Percentiles rank a stretch among this genome's conserved stretches.
Evolutionary conservation across 768 basidiomycete genomes (phyloP).

Genomic region (Thelephora ganbajun): DNA sequence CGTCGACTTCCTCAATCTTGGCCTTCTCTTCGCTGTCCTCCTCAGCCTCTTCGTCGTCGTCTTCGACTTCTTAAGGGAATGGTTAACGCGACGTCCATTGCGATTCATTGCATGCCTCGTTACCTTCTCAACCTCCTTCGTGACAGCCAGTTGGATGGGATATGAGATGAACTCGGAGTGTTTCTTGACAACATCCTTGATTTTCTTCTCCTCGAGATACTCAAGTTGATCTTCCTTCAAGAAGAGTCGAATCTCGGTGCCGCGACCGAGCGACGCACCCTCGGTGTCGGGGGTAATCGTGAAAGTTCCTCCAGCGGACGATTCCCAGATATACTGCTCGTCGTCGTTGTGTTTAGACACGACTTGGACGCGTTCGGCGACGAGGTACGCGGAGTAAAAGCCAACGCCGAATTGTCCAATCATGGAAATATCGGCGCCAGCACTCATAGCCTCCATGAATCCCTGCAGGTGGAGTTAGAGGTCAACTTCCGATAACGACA

Average conservation of each 20-base stretch:
- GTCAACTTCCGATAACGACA: neutral
- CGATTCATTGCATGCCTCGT: slow-evolving; percentile 11
- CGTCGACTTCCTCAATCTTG: slow-evolving; percentile 58
- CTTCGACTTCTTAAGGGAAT: slow-evolving; percentile 64
- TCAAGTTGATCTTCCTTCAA: slow-evolving; percentile 98
- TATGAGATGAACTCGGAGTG: slow-evolving; percentile 99
- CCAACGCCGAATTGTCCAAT: slow-evolving; percentile 99
- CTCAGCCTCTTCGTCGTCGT: slow-evolving; percentile 65
- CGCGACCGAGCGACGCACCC: slow-evolving; percentile 86
- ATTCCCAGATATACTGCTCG: slow-evolving; percentile 99
- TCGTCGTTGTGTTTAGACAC: slow-evolving; percentile 99
- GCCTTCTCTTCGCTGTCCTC: slow-evolving; percentile 71
- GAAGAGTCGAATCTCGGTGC: slow-evolving; percentile 82
- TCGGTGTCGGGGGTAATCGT: slow-evolving; percentile 91
- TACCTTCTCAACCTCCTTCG: slow-evolving; percentile 99
- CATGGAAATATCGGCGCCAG: slow-evolving; percentile 88
- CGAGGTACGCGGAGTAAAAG: slow-evolving; percentile 99
- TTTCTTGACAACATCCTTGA: slow-evolving; percentile 99
- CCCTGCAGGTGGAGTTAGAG: slow-evolving; percentile 34
- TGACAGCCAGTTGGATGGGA: slow-evolving; percentile 95
- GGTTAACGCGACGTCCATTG: neutral
- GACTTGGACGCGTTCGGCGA: slow-evolving; percentile 96
- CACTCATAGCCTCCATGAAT: slow-evolving; percentile 97
- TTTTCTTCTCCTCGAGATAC: slow-evolving; percentile 98
- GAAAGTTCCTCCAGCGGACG: slow-evolving; percentile 98